Conservation (phyloP, 1,284 basidiomycete genomes). For the Sporisorium graminicola region DNA sequence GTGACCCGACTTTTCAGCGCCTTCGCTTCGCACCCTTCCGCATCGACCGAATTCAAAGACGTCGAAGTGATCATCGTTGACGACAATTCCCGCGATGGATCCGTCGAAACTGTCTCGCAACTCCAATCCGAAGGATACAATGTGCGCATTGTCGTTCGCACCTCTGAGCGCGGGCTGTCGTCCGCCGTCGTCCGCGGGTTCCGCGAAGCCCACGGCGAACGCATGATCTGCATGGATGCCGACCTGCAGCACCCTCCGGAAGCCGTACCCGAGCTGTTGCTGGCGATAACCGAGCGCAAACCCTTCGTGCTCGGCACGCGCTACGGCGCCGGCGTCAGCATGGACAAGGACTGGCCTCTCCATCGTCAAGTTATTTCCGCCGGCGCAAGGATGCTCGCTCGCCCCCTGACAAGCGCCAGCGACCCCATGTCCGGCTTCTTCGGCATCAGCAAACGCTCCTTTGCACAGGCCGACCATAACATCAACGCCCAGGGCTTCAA, state of each 20-base stretch:
- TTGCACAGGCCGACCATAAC: conserved; percentile 24
- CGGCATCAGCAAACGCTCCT: conserved; percentile 70
- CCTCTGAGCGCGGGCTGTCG: conserved; percentile 71
- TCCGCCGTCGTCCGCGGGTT: conserved; percentile 73
- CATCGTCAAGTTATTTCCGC: conserved; percentile 72
- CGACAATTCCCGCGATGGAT: conserved; percentile 52
- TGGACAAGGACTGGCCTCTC: conserved; percentile 73
- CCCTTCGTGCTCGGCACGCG: conserved; percentile 72
- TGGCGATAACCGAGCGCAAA: conserved; percentile 67
- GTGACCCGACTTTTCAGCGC: conserved; percentile 70
- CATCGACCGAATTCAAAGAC: background rate
- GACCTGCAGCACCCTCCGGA: conserved; percentile 73
- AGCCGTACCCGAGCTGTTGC: conserved; percentile 71
- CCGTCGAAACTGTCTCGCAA: conserved; percentile 25
- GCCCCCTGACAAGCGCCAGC: conserved; percentile 71
- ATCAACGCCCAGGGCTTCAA: conserved; percentile 56
- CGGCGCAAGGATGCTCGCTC: conserved; percentile 72
- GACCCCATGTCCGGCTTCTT: conserved; percentile 74
- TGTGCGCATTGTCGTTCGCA: conserved; percentile 72
- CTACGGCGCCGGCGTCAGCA: conserved; percentile 72
- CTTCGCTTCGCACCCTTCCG: conserved; percentile 23
- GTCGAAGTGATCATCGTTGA: conserved; percentile 49
- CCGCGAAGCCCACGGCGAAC: conserved; percentile 71
- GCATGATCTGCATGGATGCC: conserved; percentile 73
- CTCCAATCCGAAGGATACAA: conserved; percentile 70